Evolutionary conservation across 306 rosid species (phyloP).

Genomic region (Acmispon strigosus): DNA sequence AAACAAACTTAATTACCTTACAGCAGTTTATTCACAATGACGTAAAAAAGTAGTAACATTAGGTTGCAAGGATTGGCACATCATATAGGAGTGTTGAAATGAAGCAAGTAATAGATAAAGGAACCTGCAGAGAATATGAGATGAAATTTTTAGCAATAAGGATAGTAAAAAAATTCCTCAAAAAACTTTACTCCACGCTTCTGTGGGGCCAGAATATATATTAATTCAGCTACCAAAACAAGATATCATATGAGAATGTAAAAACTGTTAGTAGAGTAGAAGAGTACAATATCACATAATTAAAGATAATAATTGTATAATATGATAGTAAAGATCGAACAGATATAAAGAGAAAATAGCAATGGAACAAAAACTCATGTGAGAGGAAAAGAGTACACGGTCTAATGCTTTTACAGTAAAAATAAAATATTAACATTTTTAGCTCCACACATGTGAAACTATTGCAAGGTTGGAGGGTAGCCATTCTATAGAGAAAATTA

Average conservation of each 20-base stretch:
- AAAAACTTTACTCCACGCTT: not conserved
- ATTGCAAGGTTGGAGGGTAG: not conserved
- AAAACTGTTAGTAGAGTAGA: not conserved
- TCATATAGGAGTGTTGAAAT: not conserved
- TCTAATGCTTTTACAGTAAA: not conserved
- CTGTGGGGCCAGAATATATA: not conserved
- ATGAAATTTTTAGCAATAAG: not conserved
- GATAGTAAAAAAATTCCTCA: not conserved
- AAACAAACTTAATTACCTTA: no score
- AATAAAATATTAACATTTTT: not conserved
- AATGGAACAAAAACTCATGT: not conserved
- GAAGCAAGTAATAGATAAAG: slow-evolving; percentile 8
- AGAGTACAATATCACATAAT: not conserved
- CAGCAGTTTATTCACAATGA: not conserved
- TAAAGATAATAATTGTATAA: not conserved
- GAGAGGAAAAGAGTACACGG: not conserved
- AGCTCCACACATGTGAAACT: not conserved
- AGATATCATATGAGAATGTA: not conserved
- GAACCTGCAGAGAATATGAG: not conserved
- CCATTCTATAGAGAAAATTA: not conserved
- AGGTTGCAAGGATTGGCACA: not conserved
- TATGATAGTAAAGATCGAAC: not conserved
- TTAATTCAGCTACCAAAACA: not conserved
- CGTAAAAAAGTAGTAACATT: not conserved
- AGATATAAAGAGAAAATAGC: not conserved